phyloP scores from a whole-genome alignment of 2,329 filamentous ascomycete genomes.

The Penicillium psychrosexuale region DNA sequence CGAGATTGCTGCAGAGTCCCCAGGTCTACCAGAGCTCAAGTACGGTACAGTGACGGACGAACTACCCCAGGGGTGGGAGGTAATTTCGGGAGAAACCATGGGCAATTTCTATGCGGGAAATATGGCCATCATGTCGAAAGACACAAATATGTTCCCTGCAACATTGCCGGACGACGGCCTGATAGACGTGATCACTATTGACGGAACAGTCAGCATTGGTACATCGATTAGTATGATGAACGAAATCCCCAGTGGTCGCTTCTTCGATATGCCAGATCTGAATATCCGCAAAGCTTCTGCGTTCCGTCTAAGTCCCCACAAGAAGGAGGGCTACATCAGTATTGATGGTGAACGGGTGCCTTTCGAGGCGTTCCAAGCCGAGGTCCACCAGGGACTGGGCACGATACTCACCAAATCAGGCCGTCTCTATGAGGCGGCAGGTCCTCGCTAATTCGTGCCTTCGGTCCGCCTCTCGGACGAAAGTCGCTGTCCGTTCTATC shows the following conservation, averaged over 20 bases:
- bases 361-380: conserved; percentile 86
- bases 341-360: conserved; percentile 88
- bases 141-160: conserved; percentile 78
- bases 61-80: conserved; percentile 73
- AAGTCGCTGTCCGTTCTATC: not conserved
- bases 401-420: conserved; percentile 77
- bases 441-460: conserved; percentile 25
- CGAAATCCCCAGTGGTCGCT: conserved; percentile 66
- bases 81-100: conserved; percentile 69
- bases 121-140: conserved; percentile 87
- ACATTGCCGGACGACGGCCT: conserved; percentile 78
- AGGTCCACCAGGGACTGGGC: conserved; percentile 78
- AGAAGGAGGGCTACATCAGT: conserved; percentile 78
- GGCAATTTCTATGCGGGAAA: conserved; percentile 95
- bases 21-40: conserved; percentile 67
- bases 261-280: conserved; percentile 77
- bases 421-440: conserved; percentile 64
- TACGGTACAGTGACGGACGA: conserved; percentile 78
- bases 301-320: conserved; percentile 76
- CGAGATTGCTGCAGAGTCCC: conserved; percentile 41
- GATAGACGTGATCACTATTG: conserved; percentile 78
- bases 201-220: conserved; percentile 67
- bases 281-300: conserved; percentile 81
- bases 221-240: conserved; percentile 68
- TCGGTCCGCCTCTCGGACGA: not conserved